phyloP scores from a whole-genome alignment of 805 yeast species.

The Kluyveromyces lactis region DNA sequence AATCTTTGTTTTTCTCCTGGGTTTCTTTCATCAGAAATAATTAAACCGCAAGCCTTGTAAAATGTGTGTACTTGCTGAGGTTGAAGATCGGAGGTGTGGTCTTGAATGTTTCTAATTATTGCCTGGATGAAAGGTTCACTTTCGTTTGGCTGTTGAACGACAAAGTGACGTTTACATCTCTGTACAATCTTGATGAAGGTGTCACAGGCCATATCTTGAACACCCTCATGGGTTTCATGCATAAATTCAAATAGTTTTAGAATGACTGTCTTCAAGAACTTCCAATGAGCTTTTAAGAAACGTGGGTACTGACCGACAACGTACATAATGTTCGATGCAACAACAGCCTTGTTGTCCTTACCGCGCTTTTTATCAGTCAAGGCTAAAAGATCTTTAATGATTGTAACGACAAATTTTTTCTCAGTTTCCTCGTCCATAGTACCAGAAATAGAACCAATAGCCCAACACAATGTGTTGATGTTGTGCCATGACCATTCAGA shows the following conservation, averaged over 20 bases:
- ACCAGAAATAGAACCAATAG: conserved; percentile 97
- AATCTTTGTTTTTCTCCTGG: conserved; percentile 61
- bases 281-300: conserved; percentile 97
- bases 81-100: conserved; percentile 82
- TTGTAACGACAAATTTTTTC: conserved; percentile 85
- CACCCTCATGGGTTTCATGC: conserved; percentile 99
- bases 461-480: conserved; percentile 97
- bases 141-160: conserved; percentile 78
- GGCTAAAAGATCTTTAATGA: conserved; percentile 83
- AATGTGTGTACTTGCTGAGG: conserved; percentile 98
- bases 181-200: conserved; percentile 93
- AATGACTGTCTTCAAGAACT: conserved; percentile 89
- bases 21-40: conserved; percentile 78
- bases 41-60: conserved; percentile 94
- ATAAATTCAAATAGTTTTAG: conserved; percentile 93
- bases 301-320: conserved; percentile 99
- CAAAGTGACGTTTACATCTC: conserved; percentile 94
- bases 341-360: conserved; percentile 96
- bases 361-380: conserved; percentile 95
- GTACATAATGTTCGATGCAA: conserved; percentile 99
- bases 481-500: conserved; percentile 99
- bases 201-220: conserved; percentile 99
- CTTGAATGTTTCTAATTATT: conserved; percentile 73
- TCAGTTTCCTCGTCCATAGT: conserved; percentile 98
- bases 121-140: conserved; percentile 86